Base-by-base conservation (phyloP, 1,284 basidiomycete genomes). In the Sporisorium scitamineum region DNA sequence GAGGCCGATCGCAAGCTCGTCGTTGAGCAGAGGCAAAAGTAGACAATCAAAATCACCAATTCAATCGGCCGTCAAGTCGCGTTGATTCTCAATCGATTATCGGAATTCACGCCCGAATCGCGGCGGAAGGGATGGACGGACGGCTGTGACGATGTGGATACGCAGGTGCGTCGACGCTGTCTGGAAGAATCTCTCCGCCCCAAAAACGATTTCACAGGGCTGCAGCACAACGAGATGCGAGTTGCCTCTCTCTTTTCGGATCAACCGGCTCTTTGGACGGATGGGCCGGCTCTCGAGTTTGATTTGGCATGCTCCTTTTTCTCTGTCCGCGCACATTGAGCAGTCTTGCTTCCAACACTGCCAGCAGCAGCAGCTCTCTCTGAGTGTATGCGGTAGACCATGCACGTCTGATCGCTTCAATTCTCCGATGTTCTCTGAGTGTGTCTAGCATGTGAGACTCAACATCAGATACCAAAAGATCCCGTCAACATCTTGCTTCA, bases 211-310 rank as follows among this genome's bases (percentile, higher is more conserved):
- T 1, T 29, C 7, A 41, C 39, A 41, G 54, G 29, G 26, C 26
- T 27, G 47, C 32, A 14, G 26, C n/a, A n/a, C n/a, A n/a, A 10
- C 6, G 13, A 18, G 42, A 20, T 20, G 42, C 39, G 39, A 53
- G 47, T 61, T 61, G 29, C 34, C 3, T 45, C 27, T 22, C 2
- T 16, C 26, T 16, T 42, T 70, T 70, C 68, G 68, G 68, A 70
- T 56, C 54, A 70, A 70, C 67, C 67, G 67, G 67, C 61, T 69
- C 60, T 58, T 62, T 26, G 13, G 4, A 68, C 32, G 42, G 67
- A 47, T 32, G 34, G 48, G 14, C 60, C 60, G 60, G 66, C 56
- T 42, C 37, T 39, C 41, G 26, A 27, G 13, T 16, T 32, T n/a
- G 47, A 13, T 27, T 24, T 41, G 9, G 27, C 54, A 54, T 45